Evolutionary conservation across 768 basidiomycete species (phyloP), one percentile per base, ranked within the genome.

Genomic region (Leccinum rimulosum): DNA sequence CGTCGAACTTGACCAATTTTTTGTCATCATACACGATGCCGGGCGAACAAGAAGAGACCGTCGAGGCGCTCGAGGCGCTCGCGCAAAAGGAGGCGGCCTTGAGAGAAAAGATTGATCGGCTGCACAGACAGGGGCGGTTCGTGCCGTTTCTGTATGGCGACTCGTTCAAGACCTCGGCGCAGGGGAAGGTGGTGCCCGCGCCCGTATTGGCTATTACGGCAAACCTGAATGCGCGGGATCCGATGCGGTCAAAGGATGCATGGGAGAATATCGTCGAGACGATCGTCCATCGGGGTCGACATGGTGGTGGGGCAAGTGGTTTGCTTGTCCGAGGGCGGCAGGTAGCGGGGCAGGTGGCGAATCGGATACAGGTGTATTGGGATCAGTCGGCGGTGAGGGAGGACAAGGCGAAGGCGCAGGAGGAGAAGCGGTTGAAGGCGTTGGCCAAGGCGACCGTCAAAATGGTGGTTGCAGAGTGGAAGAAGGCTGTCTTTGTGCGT

Each of bases 401-500:
- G 56, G 87, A 88, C 31, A 83, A 79, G 68, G 80, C 80, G 17
- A 77, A 73, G 58, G 72, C 72, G 19, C 81, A 80, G 63, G 88
- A 91, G 65, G 89, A 93, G 75, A 83, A 81, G 71, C 79, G 87
- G 30, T 62, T 90, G 63, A 79, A 84, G 54, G 78, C 76, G 4
- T 66, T 93, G 38, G 91, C 90, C 12, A 91, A 89, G 74, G 81
- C 83, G 22, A 87, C 90, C 0, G 79, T 88, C 51, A 84, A 83
- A 64, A 74, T 85, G 66, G 84, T 97, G 30, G 79, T 82, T 31
- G 80, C 79, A 8, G 89, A 93, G 68, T 98, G 95, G 95, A 90
- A 88, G 72, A 86, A 91, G 68, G 95, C 91, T 8, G 85, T 95
- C 49, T 85, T 86, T 65, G 91, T 91, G 67, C 68, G 91, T 81